Evolutionary conservation across 495 filamentous ascomycete species (phyloP).

Genomic region (Gamarada debralockiae): DNA sequence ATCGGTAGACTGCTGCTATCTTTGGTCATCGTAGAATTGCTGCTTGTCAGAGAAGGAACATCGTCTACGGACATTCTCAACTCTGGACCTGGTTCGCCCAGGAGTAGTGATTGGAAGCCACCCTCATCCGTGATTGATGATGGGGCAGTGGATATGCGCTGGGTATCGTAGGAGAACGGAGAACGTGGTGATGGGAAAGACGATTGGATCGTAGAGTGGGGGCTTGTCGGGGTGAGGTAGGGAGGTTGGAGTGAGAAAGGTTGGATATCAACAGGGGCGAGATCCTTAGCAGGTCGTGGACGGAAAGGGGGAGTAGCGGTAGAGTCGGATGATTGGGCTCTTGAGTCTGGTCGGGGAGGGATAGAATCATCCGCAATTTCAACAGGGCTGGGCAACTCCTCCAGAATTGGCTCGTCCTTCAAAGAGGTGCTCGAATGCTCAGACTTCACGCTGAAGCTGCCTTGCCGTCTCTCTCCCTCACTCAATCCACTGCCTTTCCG

Average conservation of each 20-base stretch:
- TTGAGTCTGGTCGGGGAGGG: slow-evolving; percentile 30
- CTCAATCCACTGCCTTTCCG: slow-evolving; percentile 37
- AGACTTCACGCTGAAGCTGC: slow-evolving; percentile 28
- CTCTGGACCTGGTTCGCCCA: slow-evolving; percentile 60
- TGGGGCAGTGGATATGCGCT: slow-evolving; percentile 65
- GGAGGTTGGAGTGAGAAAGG: slow-evolving; percentile 38
- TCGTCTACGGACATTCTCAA: slow-evolving; percentile 77
- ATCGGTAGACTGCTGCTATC: slow-evolving; percentile 38
- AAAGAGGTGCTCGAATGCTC: slow-evolving; percentile 36
- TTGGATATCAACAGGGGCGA: slow-evolving; percentile 47
- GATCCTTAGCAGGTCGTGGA: slow-evolving; percentile 48
- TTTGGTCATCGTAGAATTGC: slow-evolving; percentile 80
- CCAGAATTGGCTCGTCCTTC: slow-evolving; percentile 38
- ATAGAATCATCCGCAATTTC: slow-evolving; percentile 37
- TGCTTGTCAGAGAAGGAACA: slow-evolving; percentile 82
- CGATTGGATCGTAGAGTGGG: slow-evolving; percentile 46
- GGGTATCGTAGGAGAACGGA: slow-evolving; percentile 62
- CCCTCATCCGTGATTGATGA: slow-evolving; percentile 69
- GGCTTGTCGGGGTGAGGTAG: slow-evolving; percentile 48
- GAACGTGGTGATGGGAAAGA: slow-evolving; percentile 54
- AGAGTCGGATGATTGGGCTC: slow-evolving; percentile 46
- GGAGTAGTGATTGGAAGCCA: slow-evolving; percentile 53
- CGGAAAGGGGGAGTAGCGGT: slow-evolving; percentile 55
- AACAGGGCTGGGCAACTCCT: slow-evolving; percentile 32
- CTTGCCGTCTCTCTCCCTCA: slow-evolving; percentile 23